phyloP scores from a whole-genome alignment of 2,329 filamentous ascomycete genomes.

The Aspergillus persii region DNA sequence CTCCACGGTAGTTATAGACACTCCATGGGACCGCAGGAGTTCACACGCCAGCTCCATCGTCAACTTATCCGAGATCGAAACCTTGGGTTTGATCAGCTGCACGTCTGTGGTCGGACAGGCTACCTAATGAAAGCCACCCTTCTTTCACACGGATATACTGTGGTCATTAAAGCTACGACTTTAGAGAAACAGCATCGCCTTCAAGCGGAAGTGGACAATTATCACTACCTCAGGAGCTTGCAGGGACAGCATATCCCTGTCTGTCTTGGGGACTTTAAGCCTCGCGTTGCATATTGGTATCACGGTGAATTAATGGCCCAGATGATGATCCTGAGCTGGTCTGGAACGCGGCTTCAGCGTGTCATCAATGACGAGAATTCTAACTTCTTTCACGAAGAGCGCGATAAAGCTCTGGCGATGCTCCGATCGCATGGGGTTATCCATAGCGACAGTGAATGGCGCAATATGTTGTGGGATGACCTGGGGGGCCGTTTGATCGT shows the following conservation, averaged over 20 bases:
- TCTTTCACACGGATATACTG: conserved; percentile 26
- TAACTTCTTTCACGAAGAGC: conserved; percentile 15
- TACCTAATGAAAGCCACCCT: conserved; percentile 30
- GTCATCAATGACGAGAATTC: conserved; percentile 17
- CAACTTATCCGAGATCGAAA: conserved; percentile 19
- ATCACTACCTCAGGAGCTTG: conserved; percentile 18
- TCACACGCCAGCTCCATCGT: conserved; percentile 17
- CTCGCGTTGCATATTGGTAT: conserved; percentile 24
- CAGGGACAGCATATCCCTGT: conserved; percentile 27
- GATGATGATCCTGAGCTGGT: conserved; percentile 22
- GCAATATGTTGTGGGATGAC: conserved; percentile 27
- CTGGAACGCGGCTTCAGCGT: conserved; percentile 9
- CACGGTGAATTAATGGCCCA: conserved; percentile 20
- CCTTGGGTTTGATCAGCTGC: conserved; percentile 23
- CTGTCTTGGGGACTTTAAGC: conserved; percentile 23
- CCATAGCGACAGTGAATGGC: conserved; percentile 21
- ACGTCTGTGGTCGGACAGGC: conserved; percentile 24
- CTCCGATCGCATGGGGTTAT: conserved; percentile 17
- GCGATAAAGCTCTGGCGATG: conserved; percentile 11
- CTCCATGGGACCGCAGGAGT: conserved; percentile 17
- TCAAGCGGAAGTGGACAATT: conserved; percentile 23
- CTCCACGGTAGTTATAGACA: conserved; percentile 29
- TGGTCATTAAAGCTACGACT: conserved; percentile 27
- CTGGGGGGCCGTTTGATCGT: conserved; percentile 13
- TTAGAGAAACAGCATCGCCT: conserved; percentile 18